Percentiles rank a stretch among this genome's conserved stretches.
phyloP scores from a whole-genome alignment of 306 rosid species.

The Cotoneaster glaucophyllus region DNA sequence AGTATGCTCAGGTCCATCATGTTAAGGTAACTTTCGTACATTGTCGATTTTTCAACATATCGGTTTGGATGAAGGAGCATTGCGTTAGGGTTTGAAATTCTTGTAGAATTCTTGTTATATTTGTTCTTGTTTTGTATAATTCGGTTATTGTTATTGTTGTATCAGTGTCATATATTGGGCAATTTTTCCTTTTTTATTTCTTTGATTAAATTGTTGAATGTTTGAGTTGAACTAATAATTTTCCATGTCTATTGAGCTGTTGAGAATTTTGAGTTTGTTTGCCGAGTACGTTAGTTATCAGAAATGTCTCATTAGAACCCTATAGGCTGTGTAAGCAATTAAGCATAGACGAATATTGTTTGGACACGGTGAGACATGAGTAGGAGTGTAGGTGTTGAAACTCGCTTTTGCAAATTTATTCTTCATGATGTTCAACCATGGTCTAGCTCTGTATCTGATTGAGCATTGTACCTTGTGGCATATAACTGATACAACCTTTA shows the following conservation, averaged over 20 bases:
- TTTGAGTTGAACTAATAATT: background rate
- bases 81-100: background rate
- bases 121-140: background rate
- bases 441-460: background rate
- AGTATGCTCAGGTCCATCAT: conserved; percentile 42
- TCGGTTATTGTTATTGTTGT: background rate
- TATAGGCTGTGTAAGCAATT: background rate
- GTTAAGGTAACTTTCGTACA: conserved; percentile 30
- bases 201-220: background rate
- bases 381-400: background rate
- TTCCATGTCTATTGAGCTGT: background rate
- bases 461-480: background rate
- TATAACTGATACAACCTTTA: background rate
- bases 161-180: background rate
- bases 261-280: background rate
- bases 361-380: background rate
- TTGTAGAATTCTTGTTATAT: background rate
- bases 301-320: background rate
- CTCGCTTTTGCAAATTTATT: background rate
- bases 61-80: background rate
- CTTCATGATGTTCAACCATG: background rate
- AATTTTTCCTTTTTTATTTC: background rate
- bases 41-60: background rate
- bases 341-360: background rate
- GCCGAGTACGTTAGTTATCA: background rate